Percentiles rank a stretch among this genome's conserved stretches.
Evolutionary conservation across 495 filamentous ascomycete genomes (phyloP).

Genomic region (Aspergillus panamensis): DNA sequence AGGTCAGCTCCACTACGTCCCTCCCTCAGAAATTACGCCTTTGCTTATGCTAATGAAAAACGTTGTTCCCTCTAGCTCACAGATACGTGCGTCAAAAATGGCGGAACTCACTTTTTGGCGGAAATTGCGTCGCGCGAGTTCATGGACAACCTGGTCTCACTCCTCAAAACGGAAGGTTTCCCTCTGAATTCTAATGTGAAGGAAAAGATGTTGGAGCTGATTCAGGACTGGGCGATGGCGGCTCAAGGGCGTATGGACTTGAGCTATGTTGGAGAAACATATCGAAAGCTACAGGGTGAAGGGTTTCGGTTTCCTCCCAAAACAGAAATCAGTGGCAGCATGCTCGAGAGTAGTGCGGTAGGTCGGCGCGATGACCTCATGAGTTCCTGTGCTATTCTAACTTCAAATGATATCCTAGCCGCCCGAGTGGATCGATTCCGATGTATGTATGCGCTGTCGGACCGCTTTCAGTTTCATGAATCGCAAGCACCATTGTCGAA

Average conservation of each 20-base stretch:
- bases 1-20: slow-evolving; percentile 49
- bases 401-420: slow-evolving; percentile 51
- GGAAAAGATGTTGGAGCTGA: slow-evolving; percentile 83
- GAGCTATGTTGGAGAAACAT: slow-evolving; percentile 82
- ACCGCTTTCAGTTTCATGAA: slow-evolving; percentile 97
- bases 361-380: slow-evolving; percentile 34
- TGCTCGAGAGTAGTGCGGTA: slow-evolving; percentile 96
- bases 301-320: slow-evolving; percentile 87
- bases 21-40: background rate
- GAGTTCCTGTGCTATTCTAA: background rate
- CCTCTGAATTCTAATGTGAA: slow-evolving; percentile 82
- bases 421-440: slow-evolving; percentile 95
- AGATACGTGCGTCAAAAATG: slow-evolving; percentile 98
- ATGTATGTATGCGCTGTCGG: slow-evolving; percentile 97
- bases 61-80: slow-evolving; percentile 57
- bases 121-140: slow-evolving; percentile 97
- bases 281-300: slow-evolving; percentile 74
- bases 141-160: slow-evolving; percentile 91
- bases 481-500: slow-evolving; percentile 95
- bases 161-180: slow-evolving; percentile 75
- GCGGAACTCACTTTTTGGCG: slow-evolving; percentile 89
- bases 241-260: slow-evolving; percentile 82
- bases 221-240: slow-evolving; percentile 90
- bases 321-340: slow-evolving; percentile 81
- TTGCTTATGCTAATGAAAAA: slow-evolving; percentile 16